These are phyloP conservation scores for Pachyrhizus erosus DNA, from an alignment of 306 rosid genomes.

Conservation along the genomic window DNA sequence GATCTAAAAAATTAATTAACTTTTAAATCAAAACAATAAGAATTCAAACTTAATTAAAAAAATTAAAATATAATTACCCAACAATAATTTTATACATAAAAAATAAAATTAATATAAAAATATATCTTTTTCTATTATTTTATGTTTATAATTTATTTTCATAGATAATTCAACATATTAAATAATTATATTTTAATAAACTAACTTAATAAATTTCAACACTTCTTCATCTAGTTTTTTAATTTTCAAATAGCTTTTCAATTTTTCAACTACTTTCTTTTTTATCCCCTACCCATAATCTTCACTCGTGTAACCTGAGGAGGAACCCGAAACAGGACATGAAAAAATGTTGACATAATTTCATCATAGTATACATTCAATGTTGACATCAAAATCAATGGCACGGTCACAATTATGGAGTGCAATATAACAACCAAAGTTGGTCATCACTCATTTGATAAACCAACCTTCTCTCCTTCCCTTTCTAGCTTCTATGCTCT, in stretches of 20 bases:
- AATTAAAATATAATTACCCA: not conserved
- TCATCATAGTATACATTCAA: constrained; percentile 28
- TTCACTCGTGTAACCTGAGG: too few species aligned
- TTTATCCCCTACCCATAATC: too few species aligned
- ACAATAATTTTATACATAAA: not conserved
- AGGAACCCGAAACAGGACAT: constrained; percentile 29
- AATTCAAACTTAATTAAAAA: not conserved
- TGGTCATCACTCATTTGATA: constrained; percentile 15
- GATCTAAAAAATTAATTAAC: too few species aligned
- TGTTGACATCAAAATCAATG: constrained; percentile 55
- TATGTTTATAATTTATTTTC: too few species aligned
- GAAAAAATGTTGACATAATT: constrained; percentile 67
- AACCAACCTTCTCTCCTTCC: not conserved
- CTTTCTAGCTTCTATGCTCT: not conserved
- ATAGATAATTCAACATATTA: too few species aligned
- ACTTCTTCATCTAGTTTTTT: not conserved
- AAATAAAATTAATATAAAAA: not conserved
- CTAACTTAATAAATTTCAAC: too few species aligned
- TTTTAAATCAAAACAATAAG: too few species aligned
- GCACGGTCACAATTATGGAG: not conserved
- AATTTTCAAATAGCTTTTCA: too few species aligned
- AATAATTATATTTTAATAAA: too few species aligned
- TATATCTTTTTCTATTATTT: too few species aligned
- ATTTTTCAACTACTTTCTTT: too few species aligned
- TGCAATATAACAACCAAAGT: constrained; percentile 15